Base-by-base conservation (phyloP, 805 yeast species). In the Candida mattraensis region DNA sequence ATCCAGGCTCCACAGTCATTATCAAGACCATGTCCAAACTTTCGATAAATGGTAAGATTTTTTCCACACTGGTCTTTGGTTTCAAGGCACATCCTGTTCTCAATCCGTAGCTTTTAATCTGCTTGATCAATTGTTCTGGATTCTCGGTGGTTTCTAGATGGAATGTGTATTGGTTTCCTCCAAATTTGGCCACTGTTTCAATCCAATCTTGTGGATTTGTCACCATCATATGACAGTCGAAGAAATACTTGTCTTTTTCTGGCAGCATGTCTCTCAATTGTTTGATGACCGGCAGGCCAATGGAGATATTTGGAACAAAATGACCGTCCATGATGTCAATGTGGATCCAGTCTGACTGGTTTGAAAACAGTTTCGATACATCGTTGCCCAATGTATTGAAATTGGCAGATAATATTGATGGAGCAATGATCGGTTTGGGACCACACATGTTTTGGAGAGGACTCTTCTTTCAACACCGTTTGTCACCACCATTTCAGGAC, bases 171-270 rank as follows among this genome's bases (percentile, higher is more conserved):
- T 85, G 95, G 61, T 87, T 94, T 31, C 96, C 98, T 39, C 98
- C 98, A 28, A 89, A 91, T 47, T 82, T 77, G 28, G 94, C 97
- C 52, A 93, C 81, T 44, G 84, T 94, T 32, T 76, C 83, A 38
- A 93, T 93, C 98, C 98, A 93, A 56, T 80, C 79, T 58, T 86
- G 95, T 11, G 99, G 99, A 38, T 72, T 66, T 15, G 88, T 70
- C 25, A 93, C 97, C 99, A 93, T 93, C 96, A 93, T 89, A 65
- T 93, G 99, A 64, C 98, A 91, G 61, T 93, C 99, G 56, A 93
- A 91, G 45, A 76, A 76, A 29, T 30, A 52, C 24, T 47, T 53
- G 7, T 18, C 7, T 22, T 37, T 44, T 24, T 42, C 33, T 34
- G 97, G 40, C 9, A 43, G 33, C 28, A 42, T 8, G 4, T 28